Base-by-base conservation (phyloP, 192 early-diverging fungal genomes). In the Pilaira anomala region DNA sequence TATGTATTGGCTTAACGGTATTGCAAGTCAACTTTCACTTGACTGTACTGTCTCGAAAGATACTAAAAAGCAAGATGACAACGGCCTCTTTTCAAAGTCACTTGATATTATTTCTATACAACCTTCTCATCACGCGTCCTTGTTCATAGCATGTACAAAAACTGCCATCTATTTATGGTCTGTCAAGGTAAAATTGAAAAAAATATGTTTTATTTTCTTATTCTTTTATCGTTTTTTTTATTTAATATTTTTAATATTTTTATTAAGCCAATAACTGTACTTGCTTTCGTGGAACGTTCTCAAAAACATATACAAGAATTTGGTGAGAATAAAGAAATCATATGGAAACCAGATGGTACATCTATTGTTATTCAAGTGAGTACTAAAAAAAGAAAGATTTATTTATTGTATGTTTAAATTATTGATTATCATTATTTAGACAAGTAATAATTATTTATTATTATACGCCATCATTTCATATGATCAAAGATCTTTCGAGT, bases 331-430 rank as follows among this genome's bases (percentile, higher is more conserved):
- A 46, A 68, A 18, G 76, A 80, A 29, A 69, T 90, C 7, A 70
- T 91, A 50, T 93, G 90, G 90, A 90, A 87, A 41, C 88, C 85
- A 9, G 87, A 91, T 58, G 79, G 76, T 21, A 76, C 76, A 22
- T 55, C 76, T 48, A 58, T 93, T 29, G 83, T 88, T 21, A 82
- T 91, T 33, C 71, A 88, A 54, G 89, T 91, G 80, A 61, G 69
- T 68, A 26, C 28, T 2, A 55, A 55, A n/a, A 19, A 36, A n/a
- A n/a, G 7, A 7, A 30, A 8, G 7, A 18, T 36, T 13, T 24
- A 16, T 7, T 12, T 16, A 18, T 14, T 16, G 13, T 14, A 18
- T 18, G 16, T 19, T 11, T 9, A 19, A 26, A 29, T 30, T 16
- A 54, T 7, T 18, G 9, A 54, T 4, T 18, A 33, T 13, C 4